phyloP scores from a whole-genome alignment of 2,329 filamentous ascomycete species.

The Sporothrix luriei region DNA sequence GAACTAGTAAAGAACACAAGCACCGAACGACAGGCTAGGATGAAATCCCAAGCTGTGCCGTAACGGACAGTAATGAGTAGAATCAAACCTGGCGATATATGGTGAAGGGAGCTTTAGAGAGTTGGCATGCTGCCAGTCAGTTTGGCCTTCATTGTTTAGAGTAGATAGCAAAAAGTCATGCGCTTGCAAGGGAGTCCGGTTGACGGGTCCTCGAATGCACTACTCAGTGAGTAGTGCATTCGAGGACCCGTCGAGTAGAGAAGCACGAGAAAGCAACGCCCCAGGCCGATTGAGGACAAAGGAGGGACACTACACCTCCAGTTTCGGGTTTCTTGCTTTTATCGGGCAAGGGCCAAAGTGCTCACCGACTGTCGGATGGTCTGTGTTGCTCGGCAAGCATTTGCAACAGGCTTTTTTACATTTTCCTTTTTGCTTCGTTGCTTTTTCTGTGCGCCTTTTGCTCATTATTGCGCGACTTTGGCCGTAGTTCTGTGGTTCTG shows the following conservation, averaged over 20 bases:
- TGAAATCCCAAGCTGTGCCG: too few relatives aligned
- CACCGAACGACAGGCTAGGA: too few relatives aligned
- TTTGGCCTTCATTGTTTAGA: not conserved
- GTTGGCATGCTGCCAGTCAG: not conserved
- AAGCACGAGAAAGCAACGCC: not conserved
- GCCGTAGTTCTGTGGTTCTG: not conserved
- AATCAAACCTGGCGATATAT: too few relatives aligned
- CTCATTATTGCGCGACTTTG: not conserved
- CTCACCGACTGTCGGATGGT: too few relatives aligned
- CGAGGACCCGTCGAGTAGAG: too few relatives aligned
- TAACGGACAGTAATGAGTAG: too few relatives aligned
- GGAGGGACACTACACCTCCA: not conserved
- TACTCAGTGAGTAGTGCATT: too few relatives aligned
- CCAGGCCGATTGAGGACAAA: not conserved
- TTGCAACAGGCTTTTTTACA: not conserved
- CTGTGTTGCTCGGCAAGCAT: conserved; percentile 9
- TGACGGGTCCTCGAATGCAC: not conserved
- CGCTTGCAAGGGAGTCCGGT: not conserved
- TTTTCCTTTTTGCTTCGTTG: not conserved
- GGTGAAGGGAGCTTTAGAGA: too few relatives aligned
- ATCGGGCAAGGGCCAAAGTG: not conserved
- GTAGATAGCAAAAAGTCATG: not conserved
- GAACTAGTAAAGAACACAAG: too few relatives aligned
- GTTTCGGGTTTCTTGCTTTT: conserved; percentile 11
- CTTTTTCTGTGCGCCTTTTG: not conserved